Base-by-base conservation (phyloP, 371 early-diverging fungal species). In the Lichtheimia ramosa region DNA sequence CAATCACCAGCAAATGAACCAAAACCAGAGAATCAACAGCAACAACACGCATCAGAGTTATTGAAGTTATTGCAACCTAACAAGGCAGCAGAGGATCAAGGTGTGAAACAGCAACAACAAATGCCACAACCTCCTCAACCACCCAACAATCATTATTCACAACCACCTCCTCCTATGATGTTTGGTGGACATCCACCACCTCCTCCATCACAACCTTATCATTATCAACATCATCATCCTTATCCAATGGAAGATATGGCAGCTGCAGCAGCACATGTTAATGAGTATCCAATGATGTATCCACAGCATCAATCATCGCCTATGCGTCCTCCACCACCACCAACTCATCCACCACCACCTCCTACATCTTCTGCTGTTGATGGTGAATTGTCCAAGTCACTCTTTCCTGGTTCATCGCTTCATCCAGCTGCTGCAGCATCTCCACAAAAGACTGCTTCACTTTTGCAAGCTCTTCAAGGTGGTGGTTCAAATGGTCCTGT, bases 401-500 rank as follows among this genome's bases (percentile, higher is more conserved):
- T 18, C 48, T 28, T 49, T 53, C 21, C 39, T 48, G 25, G 43
- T 15, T 16, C 43, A 48, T 25, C n/a, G 58, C 23, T 34, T 49
- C 53, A 40, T 56, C 62, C 40, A 20, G 16, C 74, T 3, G 68
- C 74, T 49, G 65, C 74, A 12, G 68, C 74, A 18, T 77, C 79
- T 14, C 79, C 78, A 15, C 71, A 80, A 51, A 79, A 77, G 61
- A 64, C 80, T 43, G 77, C 74, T 15, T 63, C 81, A 0, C 68
- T 82, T 43, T 51, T 84, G 42, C 78, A 78, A 39, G 66, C 73
- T 23, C 66, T 78, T 7, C 75, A 78, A 52, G 73, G 73, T 6
- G 72, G 71, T 14, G 24, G 51, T 7, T 25, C 50, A 10, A 34
- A 34, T 34, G 34, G 34, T 34, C 34, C 34, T 34, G 34, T 34